Evolutionary conservation across 495 filamentous ascomycete genomes (phyloP), one percentile per base, ranked within the genome.

Genomic region (Neurospora sp.): DNA sequence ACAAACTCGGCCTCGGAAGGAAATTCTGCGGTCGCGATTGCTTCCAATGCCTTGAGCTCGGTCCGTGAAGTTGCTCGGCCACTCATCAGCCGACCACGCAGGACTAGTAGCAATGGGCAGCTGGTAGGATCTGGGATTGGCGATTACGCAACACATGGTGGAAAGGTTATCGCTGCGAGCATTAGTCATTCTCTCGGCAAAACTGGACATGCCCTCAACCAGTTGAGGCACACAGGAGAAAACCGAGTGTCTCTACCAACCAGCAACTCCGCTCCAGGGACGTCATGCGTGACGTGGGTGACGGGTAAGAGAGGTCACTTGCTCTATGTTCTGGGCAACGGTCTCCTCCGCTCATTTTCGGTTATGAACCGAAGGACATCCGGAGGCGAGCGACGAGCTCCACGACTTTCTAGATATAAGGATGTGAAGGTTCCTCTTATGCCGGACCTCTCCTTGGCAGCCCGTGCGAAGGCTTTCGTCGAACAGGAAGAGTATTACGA

Each of bases 151-250:
- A 76, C 89, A 80, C 79, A 92, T 84, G 89, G 93, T 70, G 90
- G 92, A 9, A 94, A 93, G 75, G 92, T 90, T 9, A 89, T 97
- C 62, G 93, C 92, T 62, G 91, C 91, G 18, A 91, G 93, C 16
- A 89, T 97, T 41, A 93, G 91, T 76, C 91, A 93, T 81, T 96
- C 93, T 27, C 87, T 96, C 75, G 92, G 92, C 46, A 93, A 91
- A 72, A 92, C 93, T 5, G 91, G 91, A 38, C 92, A 88, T 39
- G 93, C 91, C 12, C 90, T 94, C 72, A 91, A 88, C 74, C 92
- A 92, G 46, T 85, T 97, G 46, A 90, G 93, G 44, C 93, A 96
- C 78, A 89, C 90, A 2, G 92, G 92, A 10, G 93, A 96, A 78
- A 96, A 95, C 77, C 90, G 92, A 59, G 86, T 98, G 10, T 89